Percentiles rank a stretch among this genome's conserved stretches.
phyloP scores from a whole-genome alignment of 2,329 filamentous ascomycete genomes.

The Sordariomycetes sp. region DNA sequence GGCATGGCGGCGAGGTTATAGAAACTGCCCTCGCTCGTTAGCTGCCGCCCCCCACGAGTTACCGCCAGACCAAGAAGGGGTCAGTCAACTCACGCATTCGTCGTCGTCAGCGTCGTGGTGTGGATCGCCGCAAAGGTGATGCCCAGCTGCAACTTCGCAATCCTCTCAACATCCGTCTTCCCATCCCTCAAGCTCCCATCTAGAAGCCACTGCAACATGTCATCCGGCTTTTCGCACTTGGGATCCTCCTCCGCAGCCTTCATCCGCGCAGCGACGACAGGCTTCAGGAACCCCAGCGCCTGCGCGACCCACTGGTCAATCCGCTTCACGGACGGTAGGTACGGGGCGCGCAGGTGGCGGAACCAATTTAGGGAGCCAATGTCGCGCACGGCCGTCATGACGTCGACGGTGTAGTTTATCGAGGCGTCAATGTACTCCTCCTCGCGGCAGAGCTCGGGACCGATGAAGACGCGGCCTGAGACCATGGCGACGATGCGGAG shows the following conservation, averaged over 20 bases:
- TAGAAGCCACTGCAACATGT: slow-evolving; percentile 34
- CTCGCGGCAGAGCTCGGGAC: slow-evolving; percentile 27
- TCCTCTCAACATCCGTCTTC: slow-evolving; percentile 14
- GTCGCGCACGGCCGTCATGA: slow-evolving; percentile 20
- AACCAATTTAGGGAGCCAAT: slow-evolving; percentile 17
- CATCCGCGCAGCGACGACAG: slow-evolving; percentile 18
- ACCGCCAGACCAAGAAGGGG: no score
- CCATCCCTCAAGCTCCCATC: slow-evolving; percentile 20
- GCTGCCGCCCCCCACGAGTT: no score
- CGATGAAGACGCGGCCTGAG: slow-evolving; percentile 32
- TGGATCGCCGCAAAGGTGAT: slow-evolving; percentile 37
- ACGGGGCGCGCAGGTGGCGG: slow-evolving; percentile 17
- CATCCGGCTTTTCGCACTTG: slow-evolving; percentile 21
- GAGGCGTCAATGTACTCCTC: slow-evolving; percentile 29
- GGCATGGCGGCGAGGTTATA: slow-evolving; percentile 37
- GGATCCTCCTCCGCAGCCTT: slow-evolving; percentile 7
- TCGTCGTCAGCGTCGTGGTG: slow-evolving; percentile 30
- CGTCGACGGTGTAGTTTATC: slow-evolving; percentile 31
- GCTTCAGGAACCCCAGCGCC: slow-evolving; percentile 19
- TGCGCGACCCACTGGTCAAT: slow-evolving; percentile 17
- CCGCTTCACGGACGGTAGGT: slow-evolving; percentile 19
- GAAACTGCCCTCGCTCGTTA: slow-evolving; percentile 17
- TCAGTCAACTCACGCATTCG: slow-evolving; percentile 28
- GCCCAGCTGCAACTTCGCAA: slow-evolving; percentile 26
- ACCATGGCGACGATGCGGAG: slow-evolving; percentile 30